These are phyloP conservation scores for Lagenidium giganteum DNA, from an alignment of 352 stramenopile species.

Conservation along the genomic window DNA sequence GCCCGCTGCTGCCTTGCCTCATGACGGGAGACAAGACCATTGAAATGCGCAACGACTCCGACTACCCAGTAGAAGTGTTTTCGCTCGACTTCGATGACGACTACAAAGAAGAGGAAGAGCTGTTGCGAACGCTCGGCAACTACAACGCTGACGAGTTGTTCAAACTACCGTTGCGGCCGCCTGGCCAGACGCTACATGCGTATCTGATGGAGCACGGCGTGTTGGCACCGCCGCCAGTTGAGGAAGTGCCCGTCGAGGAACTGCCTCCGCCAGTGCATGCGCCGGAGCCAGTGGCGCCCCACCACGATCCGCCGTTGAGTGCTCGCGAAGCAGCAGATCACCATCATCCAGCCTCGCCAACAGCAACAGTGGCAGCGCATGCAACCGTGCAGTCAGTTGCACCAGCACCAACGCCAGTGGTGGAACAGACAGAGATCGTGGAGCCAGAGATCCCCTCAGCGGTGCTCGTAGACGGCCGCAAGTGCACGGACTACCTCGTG, in stretches of 20 bases:
- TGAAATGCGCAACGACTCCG: slow-evolving; percentile 84
- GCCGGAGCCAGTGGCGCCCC: too few relatives aligned
- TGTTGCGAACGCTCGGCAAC: slow-evolving; percentile 47
- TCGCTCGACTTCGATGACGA: slow-evolving; percentile 84
- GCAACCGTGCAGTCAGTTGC: too few relatives aligned
- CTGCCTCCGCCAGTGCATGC: too few relatives aligned
- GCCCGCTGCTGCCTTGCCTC: slow-evolving; percentile 81
- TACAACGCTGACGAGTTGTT: slow-evolving; percentile 70
- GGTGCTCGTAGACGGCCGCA: slow-evolving; percentile 4
- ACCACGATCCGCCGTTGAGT: too few relatives aligned
- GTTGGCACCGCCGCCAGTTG: slow-evolving; percentile 5
- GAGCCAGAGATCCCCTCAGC: background rate
- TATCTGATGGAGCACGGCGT: slow-evolving; percentile 51
- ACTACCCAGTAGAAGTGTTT: slow-evolving; percentile 89
- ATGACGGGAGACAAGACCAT: slow-evolving; percentile 39
- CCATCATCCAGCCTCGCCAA: too few relatives aligned
- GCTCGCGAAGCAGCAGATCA: too few relatives aligned
- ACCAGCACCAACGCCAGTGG: too few relatives aligned
- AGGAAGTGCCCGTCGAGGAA: too few relatives aligned
- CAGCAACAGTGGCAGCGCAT: too few relatives aligned
- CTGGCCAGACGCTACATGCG: slow-evolving; percentile 53
- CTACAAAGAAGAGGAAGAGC: slow-evolving; percentile 84
- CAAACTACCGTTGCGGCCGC: slow-evolving; percentile 60
- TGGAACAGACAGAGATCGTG: background rate
- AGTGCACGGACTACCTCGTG: slow-evolving; percentile 70